Evolutionary conservation across 495 filamentous ascomycete species (phyloP).

Genomic region (Lepraria neglecta): DNA sequence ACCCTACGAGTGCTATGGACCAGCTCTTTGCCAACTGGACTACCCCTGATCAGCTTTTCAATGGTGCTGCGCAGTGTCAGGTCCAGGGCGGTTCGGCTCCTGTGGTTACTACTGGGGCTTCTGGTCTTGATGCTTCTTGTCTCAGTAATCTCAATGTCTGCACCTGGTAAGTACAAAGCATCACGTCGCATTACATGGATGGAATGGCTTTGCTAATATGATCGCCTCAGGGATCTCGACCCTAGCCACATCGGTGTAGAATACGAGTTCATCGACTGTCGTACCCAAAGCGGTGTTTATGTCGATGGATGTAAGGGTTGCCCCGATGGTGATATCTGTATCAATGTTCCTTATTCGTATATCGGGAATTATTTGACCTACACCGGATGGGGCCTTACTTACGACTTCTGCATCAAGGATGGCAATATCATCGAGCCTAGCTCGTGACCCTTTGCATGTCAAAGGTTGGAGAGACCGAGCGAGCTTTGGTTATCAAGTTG

Average conservation of each 20-base stretch:
- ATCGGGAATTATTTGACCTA: background rate
- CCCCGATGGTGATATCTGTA: background rate
- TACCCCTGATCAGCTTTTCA: slow-evolving; percentile 8
- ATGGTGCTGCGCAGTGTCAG: slow-evolving; percentile 14
- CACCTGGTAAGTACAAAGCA: slow-evolving; percentile 1
- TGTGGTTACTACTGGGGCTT: background rate
- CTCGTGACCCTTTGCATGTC: too few species aligned
- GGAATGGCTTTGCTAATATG: background rate
- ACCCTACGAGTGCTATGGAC: background rate
- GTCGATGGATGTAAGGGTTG: slow-evolving; percentile 2
- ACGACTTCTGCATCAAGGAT: background rate
- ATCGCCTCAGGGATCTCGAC: slow-evolving; percentile 1
- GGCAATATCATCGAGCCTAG: background rate
- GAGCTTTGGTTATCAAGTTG: too few species aligned
- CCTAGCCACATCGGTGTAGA: background rate
- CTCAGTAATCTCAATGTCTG: slow-evolving; percentile 8
- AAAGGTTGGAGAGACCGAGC: too few species aligned
- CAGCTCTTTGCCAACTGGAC: slow-evolving; percentile 6
- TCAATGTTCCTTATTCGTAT: slow-evolving; percentile 4
- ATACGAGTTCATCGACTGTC: slow-evolving; percentile 7
- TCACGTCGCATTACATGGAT: background rate
- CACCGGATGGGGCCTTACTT: background rate
- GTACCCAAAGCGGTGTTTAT: background rate
- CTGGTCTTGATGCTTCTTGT: slow-evolving; percentile 1
- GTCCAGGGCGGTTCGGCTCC: slow-evolving; percentile 5